Percentiles rank a stretch among this genome's conserved stretches.
phyloP scores from a whole-genome alignment of 1,284 basidiomycete species.

The Cerrena zonata region DNA sequence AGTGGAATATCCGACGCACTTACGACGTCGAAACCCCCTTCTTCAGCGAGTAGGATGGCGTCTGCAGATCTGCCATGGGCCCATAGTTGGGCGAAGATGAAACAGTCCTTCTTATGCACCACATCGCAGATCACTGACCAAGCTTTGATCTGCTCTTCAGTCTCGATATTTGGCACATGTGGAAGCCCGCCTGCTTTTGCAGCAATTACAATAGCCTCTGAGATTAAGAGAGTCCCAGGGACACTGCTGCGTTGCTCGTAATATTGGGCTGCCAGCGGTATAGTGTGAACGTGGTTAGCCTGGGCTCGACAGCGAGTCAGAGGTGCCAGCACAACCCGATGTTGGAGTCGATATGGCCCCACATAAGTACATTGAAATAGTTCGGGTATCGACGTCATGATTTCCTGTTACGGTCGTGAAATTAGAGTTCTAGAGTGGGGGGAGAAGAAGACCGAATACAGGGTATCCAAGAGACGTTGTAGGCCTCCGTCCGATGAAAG shows the following conservation, averaged over 20 bases:
- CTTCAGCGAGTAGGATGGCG: not conserved
- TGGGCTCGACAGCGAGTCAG: constrained; percentile 33
- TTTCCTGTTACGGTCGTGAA: no score
- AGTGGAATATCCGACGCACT: constrained; percentile 2
- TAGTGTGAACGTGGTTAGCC: constrained; percentile 15
- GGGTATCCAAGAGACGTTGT: no score
- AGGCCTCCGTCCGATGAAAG: no score
- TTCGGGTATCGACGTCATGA: not conserved
- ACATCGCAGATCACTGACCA: constrained; percentile 37
- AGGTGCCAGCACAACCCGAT: constrained; percentile 42
- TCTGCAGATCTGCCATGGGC: constrained; percentile 1
- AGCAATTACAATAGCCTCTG: constrained; percentile 39
- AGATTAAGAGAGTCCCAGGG: constrained; percentile 41
- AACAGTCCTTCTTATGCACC: constrained; percentile 22
- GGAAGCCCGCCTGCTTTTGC: constrained; percentile 30
- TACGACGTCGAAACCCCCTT: not conserved
- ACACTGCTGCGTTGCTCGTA: constrained; percentile 38
- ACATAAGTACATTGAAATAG: constrained; percentile 40
- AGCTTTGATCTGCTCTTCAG: constrained; percentile 33
- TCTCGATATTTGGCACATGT: constrained; percentile 38
- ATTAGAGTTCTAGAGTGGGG: no score
- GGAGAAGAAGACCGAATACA: no score
- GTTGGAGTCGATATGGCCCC: constrained; percentile 32
- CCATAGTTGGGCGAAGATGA: constrained; percentile 25
- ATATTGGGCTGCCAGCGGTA: constrained; percentile 32